These are phyloP conservation scores for Daldinia grandis DNA, from an alignment of 495 filamentous ascomycete species.

Conservation along the genomic window DNA sequence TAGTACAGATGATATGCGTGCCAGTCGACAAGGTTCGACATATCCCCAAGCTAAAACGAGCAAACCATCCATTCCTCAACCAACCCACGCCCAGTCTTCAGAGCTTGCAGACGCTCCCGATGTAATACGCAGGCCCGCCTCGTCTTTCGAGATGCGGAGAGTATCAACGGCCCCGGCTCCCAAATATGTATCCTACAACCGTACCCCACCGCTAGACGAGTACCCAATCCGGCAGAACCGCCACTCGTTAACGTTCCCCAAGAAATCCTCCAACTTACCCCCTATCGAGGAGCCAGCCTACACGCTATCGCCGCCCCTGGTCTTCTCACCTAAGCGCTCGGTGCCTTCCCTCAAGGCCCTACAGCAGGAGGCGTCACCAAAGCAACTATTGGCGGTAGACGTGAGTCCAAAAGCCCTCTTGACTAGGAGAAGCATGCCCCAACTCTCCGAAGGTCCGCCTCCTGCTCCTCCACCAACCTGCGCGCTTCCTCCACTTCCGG, in stretches of 20 bases:
- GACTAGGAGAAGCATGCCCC: conserved; percentile 66
- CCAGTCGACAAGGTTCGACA: conserved; percentile 5
- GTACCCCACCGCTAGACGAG: conserved; percentile 23
- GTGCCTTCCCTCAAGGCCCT: conserved; percentile 39
- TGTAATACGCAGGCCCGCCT: conserved; percentile 34
- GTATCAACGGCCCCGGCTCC: conserved; percentile 15
- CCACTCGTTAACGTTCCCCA: conserved; percentile 18
- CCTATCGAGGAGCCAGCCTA: conserved; percentile 25
- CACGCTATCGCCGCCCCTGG: conserved; percentile 9
- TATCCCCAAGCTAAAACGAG: not conserved
- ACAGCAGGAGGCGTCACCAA: conserved; percentile 40
- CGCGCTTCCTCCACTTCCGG: conserved; percentile 69
- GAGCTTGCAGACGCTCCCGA: conserved; percentile 10
- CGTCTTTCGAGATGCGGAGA: conserved; percentile 41
- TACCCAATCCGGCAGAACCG: conserved; percentile 21
- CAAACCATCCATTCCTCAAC: conserved; percentile 11
- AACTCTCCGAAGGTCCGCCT: conserved; percentile 66
- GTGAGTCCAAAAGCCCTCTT: conserved; percentile 42
- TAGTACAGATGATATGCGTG: not conserved
- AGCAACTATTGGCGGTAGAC: conserved; percentile 45
- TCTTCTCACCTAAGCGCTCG: conserved; percentile 42
- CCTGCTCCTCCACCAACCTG: conserved; percentile 69
- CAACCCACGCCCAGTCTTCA: not conserved
- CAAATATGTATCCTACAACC: conserved; percentile 21
- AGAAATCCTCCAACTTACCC: conserved; percentile 20